These are phyloP conservation scores for Rhodotorula sp. DNA, from an alignment of 1,284 basidiomycete genomes.

Conservation along the genomic window DNA sequence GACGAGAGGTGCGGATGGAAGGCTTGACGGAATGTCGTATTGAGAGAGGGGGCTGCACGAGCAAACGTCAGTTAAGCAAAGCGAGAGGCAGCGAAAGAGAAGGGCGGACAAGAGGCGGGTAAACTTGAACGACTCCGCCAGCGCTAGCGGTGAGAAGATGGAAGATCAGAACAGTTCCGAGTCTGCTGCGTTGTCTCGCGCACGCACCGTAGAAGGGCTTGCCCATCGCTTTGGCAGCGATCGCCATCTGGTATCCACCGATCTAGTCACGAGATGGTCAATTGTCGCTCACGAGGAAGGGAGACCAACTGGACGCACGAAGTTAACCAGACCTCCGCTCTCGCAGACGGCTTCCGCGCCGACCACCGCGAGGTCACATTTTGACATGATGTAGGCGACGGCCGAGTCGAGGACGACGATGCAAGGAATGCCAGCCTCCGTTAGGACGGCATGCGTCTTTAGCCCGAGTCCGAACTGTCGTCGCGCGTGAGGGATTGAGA, in stretches of 20 bases:
- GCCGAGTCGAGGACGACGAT: slow-evolving; percentile 94
- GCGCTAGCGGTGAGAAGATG: slow-evolving; percentile 47
- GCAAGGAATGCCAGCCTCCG: slow-evolving; percentile 84
- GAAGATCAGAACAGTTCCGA: neutral
- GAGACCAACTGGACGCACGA: slow-evolving; percentile 44
- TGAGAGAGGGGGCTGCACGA: slow-evolving; percentile 72
- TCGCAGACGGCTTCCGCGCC: slow-evolving; percentile 84
- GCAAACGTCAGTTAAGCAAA: too few species aligned
- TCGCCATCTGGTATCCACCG: slow-evolving; percentile 91
- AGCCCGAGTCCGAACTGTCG: slow-evolving; percentile 58
- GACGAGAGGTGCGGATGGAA: slow-evolving; percentile 32
- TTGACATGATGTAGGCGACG: slow-evolving; percentile 94
- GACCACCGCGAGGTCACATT: slow-evolving; percentile 89
- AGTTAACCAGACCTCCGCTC: slow-evolving; percentile 71
- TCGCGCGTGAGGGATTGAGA: neutral
- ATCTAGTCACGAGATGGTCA: slow-evolving; percentile 45
- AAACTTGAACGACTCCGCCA: slow-evolving; percentile 72
- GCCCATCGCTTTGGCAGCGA: slow-evolving; percentile 88
- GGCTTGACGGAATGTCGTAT: slow-evolving; percentile 74
- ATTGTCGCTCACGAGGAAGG: too few species aligned
- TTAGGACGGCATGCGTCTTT: slow-evolving; percentile 80
- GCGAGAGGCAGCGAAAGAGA: too few species aligned
- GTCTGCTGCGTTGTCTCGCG: too few species aligned
- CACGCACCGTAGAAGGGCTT: slow-evolving; percentile 88
- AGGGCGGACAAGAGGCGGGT: slow-evolving; percentile 65